These are phyloP conservation scores for Brettanomyces anomalus DNA, from an alignment of 805 yeast genomes.

Conservation along the genomic window DNA sequence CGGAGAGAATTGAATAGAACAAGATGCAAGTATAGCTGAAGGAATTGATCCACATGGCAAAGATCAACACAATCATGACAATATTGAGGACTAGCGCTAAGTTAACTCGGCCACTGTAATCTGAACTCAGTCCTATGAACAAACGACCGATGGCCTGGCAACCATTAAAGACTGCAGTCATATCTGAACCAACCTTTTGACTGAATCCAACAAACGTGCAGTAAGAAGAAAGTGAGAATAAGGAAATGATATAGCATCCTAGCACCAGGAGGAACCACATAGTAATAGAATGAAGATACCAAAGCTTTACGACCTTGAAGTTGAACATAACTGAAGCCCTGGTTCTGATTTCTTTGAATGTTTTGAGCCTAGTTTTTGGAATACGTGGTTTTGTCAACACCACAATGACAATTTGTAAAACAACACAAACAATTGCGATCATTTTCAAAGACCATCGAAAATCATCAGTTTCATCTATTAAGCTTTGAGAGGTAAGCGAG, in stretches of 20 bases:
- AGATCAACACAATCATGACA: constrained; percentile 28
- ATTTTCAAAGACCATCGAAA: constrained; percentile 33
- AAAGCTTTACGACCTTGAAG: constrained; percentile 9
- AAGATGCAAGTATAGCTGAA: constrained; percentile 25
- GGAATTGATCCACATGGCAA: constrained; percentile 37
- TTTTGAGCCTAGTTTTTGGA: constrained; percentile 8
- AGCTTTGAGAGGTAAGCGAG: constrained; percentile 27
- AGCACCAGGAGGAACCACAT: constrained; percentile 26
- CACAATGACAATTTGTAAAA: constrained; percentile 29
- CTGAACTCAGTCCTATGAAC: constrained; percentile 37
- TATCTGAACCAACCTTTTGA: constrained; percentile 33
- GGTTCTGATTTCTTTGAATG: constrained; percentile 11
- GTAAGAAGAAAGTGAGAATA: constrained; percentile 41
- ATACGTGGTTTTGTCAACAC: constrained; percentile 37
- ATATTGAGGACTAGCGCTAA: constrained; percentile 28
- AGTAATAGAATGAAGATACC: constrained; percentile 11
- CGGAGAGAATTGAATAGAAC: constrained; percentile 33
- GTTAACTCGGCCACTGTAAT: constrained; percentile 38
- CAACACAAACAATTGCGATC: constrained; percentile 31
- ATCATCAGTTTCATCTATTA: constrained; percentile 30
- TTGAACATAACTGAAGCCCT: constrained; percentile 15
- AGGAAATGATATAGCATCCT: constrained; percentile 35
- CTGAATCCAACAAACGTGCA: constrained; percentile 39
- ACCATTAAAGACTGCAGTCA: constrained; percentile 38
- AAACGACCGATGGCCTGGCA: constrained; percentile 44